Base-by-base conservation (phyloP, 768 basidiomycete species). In the Macrolepiota fuliginosa region DNA sequence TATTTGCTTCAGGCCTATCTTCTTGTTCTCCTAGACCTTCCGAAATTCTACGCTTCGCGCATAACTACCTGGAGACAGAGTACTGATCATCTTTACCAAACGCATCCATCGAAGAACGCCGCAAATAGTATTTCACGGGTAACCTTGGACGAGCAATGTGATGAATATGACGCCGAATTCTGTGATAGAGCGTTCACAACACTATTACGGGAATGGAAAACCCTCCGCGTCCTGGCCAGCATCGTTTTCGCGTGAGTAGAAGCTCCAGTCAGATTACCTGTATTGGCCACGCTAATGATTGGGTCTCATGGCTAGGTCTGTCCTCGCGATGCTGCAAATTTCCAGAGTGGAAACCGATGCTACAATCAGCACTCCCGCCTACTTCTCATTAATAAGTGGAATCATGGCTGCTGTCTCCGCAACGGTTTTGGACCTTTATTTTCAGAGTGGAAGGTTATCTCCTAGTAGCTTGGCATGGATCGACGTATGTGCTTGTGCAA, bases 391-490 rank as follows among this genome's bases (percentile, higher is more conserved):
- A 3, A 11, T 58, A 12, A 51, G 24, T 32, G 57, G 57, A 9
- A 25, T 58, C 6, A 58, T 58, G 57, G 46, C 57, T 4, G 47
- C 57, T 15, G n/a, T 58, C n/a, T 58, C 47, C 17, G 57, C 57
- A 37, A 58, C 57, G 2, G 25, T 58, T n/a, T n/a, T 58, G 22
- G 57, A 58, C 24, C 49, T 58, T 9, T 58, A 58, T 22, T 58
- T 58, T 25, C 47, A 58, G 15, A 50, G 47, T 46, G 57, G 57
- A 58, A 58, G 51, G 36, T 58, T 32, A 50, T 58, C 57, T 17
- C 57, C 57, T 4, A 37, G 37, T 39, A 58, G 39, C 24, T 27
- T 58, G 22, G 19, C 57, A 27, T 58, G 57, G 57, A 24, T 58
- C 36, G 24, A 58, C 9, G 57, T 58, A 10, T 12, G 47, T 37